Base-by-base conservation (phyloP, 805 yeast species). In the Sugiyamaella boreocaroliniensis region DNA sequence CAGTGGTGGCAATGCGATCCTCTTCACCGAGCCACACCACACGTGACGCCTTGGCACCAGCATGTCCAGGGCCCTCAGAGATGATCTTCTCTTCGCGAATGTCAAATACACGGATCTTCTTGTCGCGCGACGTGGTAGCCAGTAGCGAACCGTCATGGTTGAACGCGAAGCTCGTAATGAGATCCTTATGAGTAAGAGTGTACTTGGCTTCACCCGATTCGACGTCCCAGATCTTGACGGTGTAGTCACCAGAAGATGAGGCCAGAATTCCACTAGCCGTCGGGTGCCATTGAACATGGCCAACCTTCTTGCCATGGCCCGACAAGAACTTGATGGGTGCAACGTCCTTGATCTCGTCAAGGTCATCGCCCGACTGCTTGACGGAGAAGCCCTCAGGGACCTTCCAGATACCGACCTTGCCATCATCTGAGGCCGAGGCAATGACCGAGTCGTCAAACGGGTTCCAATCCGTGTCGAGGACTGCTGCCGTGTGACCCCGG, bases 271-370 rank as follows among this genome's bases (percentile, higher is more conserved):
- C 79, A 61, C 80, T 76, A 32, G 96, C 97, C 42, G 85, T 80
- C 8, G 99, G 99, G 67, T 89, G 96, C 74, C 80, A 93, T 56
- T 77, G 75, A 32, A 95, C 83, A 63, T 89, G 97, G 11, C 99
- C 98, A 29, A 93, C 97, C 68, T 93, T 93, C 64, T 96, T 79
- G 46, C 85, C 75, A 67, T 93, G 99, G n/a, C 98, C 98, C 19
- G 80, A 61, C 58, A 90, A 76, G 43, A 80, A 72, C 58, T 82
- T 83, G 26, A 73, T 69, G 7, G 99, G 98, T 40, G 76, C 72
- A 37, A 90, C 73, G 66, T 89, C 96, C 61, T 73, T 73, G 54
- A 82, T 73, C 18, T 79, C 77, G 44, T 82, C 74, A 19, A 67
- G 61, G 20, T 62, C 56, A 10, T 49, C 52, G 4, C 20, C 53